Evolutionary conservation across 2,329 filamentous ascomycete species (phyloP).

Genomic region (Diplocarpon rosae): DNA sequence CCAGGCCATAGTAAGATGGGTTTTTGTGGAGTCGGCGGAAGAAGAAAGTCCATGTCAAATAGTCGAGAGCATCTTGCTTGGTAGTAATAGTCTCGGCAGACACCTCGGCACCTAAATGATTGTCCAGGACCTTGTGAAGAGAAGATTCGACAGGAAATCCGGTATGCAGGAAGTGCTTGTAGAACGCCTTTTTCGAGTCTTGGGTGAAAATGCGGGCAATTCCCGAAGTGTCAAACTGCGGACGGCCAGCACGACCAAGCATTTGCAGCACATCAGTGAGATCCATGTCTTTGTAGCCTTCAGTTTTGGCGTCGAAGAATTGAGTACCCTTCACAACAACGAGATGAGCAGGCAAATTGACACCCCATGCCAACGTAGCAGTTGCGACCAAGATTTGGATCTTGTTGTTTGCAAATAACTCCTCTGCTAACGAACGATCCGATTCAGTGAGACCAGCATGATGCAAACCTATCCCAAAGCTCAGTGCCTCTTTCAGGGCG

Average conservation of each 20-base stretch:
- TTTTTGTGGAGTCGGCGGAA: slow-evolving; percentile 97
- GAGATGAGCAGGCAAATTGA: slow-evolving; percentile 91
- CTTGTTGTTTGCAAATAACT: slow-evolving; percentile 94
- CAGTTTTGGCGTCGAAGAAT: slow-evolving; percentile 94
- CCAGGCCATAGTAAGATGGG: slow-evolving; percentile 91
- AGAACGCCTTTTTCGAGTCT: slow-evolving; percentile 96
- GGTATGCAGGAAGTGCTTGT: slow-evolving; percentile 97
- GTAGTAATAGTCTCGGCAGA: slow-evolving; percentile 86
- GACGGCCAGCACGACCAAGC: slow-evolving; percentile 88
- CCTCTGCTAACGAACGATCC: slow-evolving; percentile 82
- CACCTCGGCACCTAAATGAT: slow-evolving; percentile 91
- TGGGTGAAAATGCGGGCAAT: slow-evolving; percentile 97
- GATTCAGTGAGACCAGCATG: slow-evolving; percentile 95
- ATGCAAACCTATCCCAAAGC: slow-evolving; percentile 92
- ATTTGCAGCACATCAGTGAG: slow-evolving; percentile 96
- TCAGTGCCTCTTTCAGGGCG: slow-evolving; percentile 83
- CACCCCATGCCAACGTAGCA: slow-evolving; percentile 93
- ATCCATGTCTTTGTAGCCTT: slow-evolving; percentile 98
- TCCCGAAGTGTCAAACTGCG: slow-evolving; percentile 91
- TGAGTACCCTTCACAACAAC: slow-evolving; percentile 98
- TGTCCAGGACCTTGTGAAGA: slow-evolving; percentile 89
- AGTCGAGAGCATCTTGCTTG: slow-evolving; percentile 95
- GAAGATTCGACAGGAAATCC: slow-evolving; percentile 97
- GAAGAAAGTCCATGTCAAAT: slow-evolving; percentile 99
- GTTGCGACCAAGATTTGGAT: slow-evolving; percentile 95